Base-by-base conservation (phyloP, 2,329 filamentous ascomycete species). In the Penicillium fuscoglaucum region DNA sequence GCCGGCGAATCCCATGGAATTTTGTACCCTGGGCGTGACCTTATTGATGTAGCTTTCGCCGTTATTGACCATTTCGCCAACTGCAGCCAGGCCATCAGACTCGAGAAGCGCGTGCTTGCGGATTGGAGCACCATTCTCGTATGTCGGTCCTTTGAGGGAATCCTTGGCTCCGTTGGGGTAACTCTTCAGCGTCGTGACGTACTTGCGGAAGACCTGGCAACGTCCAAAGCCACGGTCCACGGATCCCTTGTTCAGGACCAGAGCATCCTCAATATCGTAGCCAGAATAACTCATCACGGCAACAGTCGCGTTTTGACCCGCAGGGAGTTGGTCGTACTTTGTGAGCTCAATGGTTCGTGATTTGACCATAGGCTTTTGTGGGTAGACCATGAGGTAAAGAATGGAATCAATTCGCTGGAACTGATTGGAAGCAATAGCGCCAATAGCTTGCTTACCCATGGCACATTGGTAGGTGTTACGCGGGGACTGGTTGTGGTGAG, bases 361-460 rank as follows among this genome's bases (percentile, higher is more conserved):
- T 72, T 96, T 96, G 61, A 98, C 93, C 89, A 99, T 95, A 1
- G 95, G 95, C 68, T 96, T 88, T 72, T 99, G 96, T 7, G 95
- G 95, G 71, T 99, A 99, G 4, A 99, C 95, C 80, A 99, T 90
- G 1, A 96, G 90, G 73, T 97, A 98, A 7, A 99, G 85, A 17
- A 99, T 82, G 0, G 93, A 98, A 71, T 99, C 95, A 74, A 99
- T 97, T 57, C 95, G 88, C 69, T 93, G 90, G 78, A 97, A 96
- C 75, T 99, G 95, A 72, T 99, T 99, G 72, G 96, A 96, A 17
- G 93, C 95, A 72, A 99, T 98, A 35, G 93, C 93, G 35, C 95
- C 95, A 73, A 99, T 98, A 40, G 95, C 95, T 89, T 99, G 95
- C 79, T 99, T 99, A 84, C 95, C 95, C 95, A 99, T 99, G 78